Conservation (phyloP, 257 asterid genomes). For the Parsonsia alboflavescens region DNA sequence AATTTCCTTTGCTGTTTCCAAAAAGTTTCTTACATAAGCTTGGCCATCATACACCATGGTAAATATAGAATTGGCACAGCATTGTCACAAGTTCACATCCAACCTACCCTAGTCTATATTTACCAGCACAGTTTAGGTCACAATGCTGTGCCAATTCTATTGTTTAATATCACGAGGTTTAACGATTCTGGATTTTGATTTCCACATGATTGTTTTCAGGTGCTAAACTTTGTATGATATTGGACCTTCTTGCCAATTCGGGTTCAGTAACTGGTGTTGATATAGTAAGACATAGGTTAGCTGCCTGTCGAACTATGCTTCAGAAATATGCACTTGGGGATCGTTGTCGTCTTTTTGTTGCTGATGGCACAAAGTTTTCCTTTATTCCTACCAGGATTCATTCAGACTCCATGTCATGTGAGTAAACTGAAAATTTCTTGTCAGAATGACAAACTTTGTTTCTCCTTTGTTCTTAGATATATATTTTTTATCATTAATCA, state of each 20-base stretch:
- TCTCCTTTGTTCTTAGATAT: background rate
- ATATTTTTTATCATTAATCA: background rate
- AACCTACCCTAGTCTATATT: background rate
- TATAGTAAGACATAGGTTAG: conserved; percentile 79
- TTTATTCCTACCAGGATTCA: conserved; percentile 48
- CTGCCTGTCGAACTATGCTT: conserved; percentile 88
- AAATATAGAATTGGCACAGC: too few species aligned
- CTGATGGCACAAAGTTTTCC: conserved; percentile 86
- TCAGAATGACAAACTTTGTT: background rate
- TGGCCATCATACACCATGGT: too few species aligned
- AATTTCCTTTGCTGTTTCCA: background rate
- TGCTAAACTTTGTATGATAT: conserved; percentile 90
- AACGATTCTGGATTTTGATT: conserved; percentile 13
- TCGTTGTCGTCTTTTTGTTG: conserved; percentile 81
- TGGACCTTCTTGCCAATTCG: conserved; percentile 72
- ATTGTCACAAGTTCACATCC: background rate
- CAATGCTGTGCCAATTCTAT: background rate
- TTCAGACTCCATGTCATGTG: conserved; percentile 39
- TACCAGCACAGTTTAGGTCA: background rate
- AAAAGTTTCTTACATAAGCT: background rate
- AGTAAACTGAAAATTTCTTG: conserved; percentile 19
- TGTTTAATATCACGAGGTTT: conserved; percentile 1
- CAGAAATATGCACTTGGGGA: conserved; percentile 77
- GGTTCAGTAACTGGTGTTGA: conserved; percentile 95
- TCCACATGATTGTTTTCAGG: conserved; percentile 41